phyloP scores from a whole-genome alignment of 1,284 basidiomycete genomes.

The Taiwanofungus camphoratus region DNA sequence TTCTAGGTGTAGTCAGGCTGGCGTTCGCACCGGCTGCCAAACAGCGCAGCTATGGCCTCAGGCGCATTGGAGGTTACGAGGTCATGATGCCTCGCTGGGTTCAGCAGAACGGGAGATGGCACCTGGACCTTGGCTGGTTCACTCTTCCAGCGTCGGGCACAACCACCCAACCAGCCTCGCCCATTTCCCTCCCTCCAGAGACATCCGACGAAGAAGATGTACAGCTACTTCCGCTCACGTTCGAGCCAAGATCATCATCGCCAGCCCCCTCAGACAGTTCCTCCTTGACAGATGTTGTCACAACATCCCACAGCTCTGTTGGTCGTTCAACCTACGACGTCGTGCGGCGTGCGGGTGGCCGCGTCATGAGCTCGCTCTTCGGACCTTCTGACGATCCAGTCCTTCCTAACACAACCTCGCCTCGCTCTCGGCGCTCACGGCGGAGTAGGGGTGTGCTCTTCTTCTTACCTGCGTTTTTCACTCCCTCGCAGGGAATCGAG shows the following conservation, averaged over 20 bases:
- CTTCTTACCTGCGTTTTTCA: constrained; percentile 78
- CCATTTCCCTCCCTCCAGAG: constrained; percentile 30
- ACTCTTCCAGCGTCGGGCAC: constrained; percentile 43
- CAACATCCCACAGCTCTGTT: constrained; percentile 13
- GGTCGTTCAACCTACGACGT: constrained; percentile 35
- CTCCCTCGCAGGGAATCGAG: constrained; percentile 46
- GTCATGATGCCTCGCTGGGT: constrained; percentile 68
- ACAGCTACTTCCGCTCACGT: constrained; percentile 57
- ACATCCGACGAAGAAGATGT: constrained; percentile 42
- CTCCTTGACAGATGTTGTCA: constrained; percentile 32
- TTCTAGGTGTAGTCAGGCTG: constrained; percentile 64
- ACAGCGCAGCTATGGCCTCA: constrained; percentile 50
- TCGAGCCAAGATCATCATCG: constrained; percentile 52
- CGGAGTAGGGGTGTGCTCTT: constrained; percentile 63
- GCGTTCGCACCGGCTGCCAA: constrained; percentile 41
- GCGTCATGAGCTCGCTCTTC: constrained; percentile 43
- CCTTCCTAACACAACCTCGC: constrained; percentile 18
- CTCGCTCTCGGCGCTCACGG: constrained; percentile 41
- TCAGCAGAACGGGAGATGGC: constrained; percentile 63
- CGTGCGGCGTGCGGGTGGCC: constrained; percentile 49
- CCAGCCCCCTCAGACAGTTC: constrained; percentile 46
- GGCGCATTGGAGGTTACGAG: constrained; percentile 67
- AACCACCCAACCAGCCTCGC: constrained; percentile 45
- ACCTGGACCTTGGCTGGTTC: constrained; percentile 62
- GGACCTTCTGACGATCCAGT: constrained; percentile 28